Conservation (phyloP, 2,329 filamentous ascomycete species). For the Corniculantispora saksenae region DNA sequence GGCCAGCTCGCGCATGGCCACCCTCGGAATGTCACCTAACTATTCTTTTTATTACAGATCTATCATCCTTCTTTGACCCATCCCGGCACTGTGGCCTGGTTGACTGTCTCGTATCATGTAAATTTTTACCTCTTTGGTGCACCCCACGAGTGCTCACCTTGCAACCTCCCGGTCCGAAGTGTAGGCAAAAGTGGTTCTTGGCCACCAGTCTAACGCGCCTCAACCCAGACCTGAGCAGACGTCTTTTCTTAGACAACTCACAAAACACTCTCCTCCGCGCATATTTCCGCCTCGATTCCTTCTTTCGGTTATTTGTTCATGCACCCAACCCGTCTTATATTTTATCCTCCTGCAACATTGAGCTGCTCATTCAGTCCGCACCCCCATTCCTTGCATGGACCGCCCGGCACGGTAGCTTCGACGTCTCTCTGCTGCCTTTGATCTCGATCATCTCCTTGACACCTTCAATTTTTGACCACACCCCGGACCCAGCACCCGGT, state of each 20-base stretch:
- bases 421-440: not conserved
- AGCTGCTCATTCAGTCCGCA: not conserved
- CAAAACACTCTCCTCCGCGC: constrained; percentile 1
- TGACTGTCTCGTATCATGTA: constrained; percentile 14
- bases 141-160: constrained; percentile 17
- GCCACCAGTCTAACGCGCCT: constrained; percentile 5
- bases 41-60: constrained; percentile 15
- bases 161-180: constrained; percentile 11
- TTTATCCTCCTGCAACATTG: not conserved
- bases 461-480: not conserved
- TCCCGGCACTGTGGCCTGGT: not conserved
- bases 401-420: not conserved
- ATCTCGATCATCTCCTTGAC: not conserved
- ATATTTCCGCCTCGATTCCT: not conserved
- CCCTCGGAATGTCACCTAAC: constrained; percentile 16
- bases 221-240: constrained; percentile 5
- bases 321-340: not conserved
- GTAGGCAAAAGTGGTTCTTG: constrained; percentile 16
- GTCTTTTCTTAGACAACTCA: constrained; percentile 16
- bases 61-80: constrained; percentile 6
- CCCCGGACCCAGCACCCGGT: not conserved
- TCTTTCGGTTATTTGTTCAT: not conserved
- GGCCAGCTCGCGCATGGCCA: constrained; percentile 5
- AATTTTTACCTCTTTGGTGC: constrained; percentile 4
- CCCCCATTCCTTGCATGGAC: not conserved